Evolutionary conservation across 2,329 filamentous ascomycete species (phyloP), one percentile per base, ranked within the genome.

Genomic region (Huntiella moniliformis): DNA sequence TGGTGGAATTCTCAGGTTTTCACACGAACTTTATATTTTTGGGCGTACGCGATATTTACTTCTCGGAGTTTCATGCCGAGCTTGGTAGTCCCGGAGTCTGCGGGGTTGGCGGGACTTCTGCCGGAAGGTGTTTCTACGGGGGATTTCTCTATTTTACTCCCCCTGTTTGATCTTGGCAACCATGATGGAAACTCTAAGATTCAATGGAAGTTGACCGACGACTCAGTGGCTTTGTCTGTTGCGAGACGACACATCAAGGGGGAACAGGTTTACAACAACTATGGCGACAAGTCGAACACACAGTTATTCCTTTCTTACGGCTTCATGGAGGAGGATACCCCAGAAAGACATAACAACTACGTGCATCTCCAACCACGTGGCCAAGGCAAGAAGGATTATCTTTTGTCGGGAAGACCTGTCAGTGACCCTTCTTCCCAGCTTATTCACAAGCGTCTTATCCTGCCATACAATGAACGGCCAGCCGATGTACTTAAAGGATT

Each of bases 201-300:
- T 1, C 60, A 65, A 37, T 85, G 80, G 80, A 63, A 69, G 17
- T 38, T 34, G 36, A 41, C 2, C 57, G 67, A 16, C 59, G 66
- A 8, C 55, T 60, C 52, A 15, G 74, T 70, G 49, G 59, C 56
- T 6, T 61, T 77, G 7, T 55, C 58, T 12, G 63, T 66, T 6
- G 56, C 55, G 13, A 61, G 63, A 46, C 50, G 53, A 1, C 68
- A 77, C 53, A 42, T 52, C 4, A 60, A 71, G 0, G 74, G 76
- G 0, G 58, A 72, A 28, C 71, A 76, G 52, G 58, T 76, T 17
- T 77, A 67, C 54, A 82, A 83, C 62, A 84, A 82, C 57, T 86
- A 86, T 55, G 80, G 80, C 28, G 58, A 64, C 55, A 82, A 83
- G 59, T 82, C 79, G 5, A 86, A 85, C 54, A 79, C 77, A 49